Base-by-base conservation (phyloP, 805 yeast species). In the Candida palmyrensis region DNA sequence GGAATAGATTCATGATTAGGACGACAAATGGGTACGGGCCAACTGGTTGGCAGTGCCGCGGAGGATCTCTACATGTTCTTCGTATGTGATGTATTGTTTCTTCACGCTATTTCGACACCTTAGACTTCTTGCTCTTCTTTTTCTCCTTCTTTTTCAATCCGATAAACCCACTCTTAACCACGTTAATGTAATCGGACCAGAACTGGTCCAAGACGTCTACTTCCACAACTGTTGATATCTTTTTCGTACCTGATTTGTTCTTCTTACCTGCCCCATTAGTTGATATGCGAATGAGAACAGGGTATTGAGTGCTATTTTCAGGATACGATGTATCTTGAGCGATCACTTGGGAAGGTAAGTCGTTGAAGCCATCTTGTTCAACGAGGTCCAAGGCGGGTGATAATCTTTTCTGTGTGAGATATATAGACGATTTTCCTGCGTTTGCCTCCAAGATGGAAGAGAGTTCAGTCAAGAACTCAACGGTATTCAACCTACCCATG, bases 131-230 rank as follows among this genome's bases (percentile, higher is more conserved):
- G 62, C 71, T 73, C 68, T 77, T 79, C 59, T 78, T 79, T 68
- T 85, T 86, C 39, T 83, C 86, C 64, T 85, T 87, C 73, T 82
- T 85, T 51, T 77, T 73, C 55, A 89, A 68, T 1, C 95, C 96
- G 3, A 63, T 62, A 55, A 84, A 76, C 4, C 92, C 89, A 15
- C 66, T 51, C 52, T 85, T 88, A 36, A 88, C 66, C 0, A 73
- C 73, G 27, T 75, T 77, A 1, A 85, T 60, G 57, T 88, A 89
- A 17, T 77, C 78, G 27, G 57, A 54, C 96, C 96, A 89, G 54
- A 89, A 89, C 38, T 63, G 54, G 41, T 79, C 85, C 43, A 89
- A 62, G 3, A 72, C 59, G 1, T 66, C 72, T 1, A 78, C 63
- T 18, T 73, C 72, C 5, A 89, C 88, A 9, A 80, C 74, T 0